Evolutionary conservation across 495 filamentous ascomycete species (phyloP).

Genomic region (Penicillium parvum): DNA sequence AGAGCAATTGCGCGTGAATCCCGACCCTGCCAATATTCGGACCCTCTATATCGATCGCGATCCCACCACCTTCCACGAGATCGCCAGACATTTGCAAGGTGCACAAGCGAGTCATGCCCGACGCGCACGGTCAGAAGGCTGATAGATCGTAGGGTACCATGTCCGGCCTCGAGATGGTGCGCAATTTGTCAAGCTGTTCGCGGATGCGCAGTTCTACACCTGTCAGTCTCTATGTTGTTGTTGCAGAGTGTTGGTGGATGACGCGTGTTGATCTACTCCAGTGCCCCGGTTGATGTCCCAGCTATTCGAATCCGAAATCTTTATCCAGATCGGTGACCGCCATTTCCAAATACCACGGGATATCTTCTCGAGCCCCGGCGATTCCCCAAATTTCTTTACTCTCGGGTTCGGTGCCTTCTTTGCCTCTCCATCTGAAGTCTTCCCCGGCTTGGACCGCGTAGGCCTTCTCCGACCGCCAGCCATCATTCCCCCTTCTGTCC

Average conservation of each 20-base stretch:
- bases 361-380: conserved; percentile 77
- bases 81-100: conserved; percentile 87
- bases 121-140: conserved; percentile 1
- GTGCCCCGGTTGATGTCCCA: conserved; percentile 87
- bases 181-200: conserved; percentile 88
- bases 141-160: conserved; percentile 62
- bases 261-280: conserved; percentile 28
- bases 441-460: conserved; percentile 76
- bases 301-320: conserved; percentile 91
- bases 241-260: not conserved
- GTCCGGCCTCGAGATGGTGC: conserved; percentile 74
- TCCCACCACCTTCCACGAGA: conserved; percentile 83
- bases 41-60: conserved; percentile 96
- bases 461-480: conserved; percentile 86
- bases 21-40: conserved; percentile 50
- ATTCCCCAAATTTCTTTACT: conserved; percentile 93
- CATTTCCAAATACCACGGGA: conserved; percentile 89
- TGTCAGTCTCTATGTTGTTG: conserved; percentile 41
- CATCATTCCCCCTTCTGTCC: conserved; percentile 76
- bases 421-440: conserved; percentile 69
- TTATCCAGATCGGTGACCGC: conserved; percentile 78
- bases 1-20: conserved; percentile 68
- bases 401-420: conserved; percentile 91
- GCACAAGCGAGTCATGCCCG: not conserved
- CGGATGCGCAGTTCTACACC: conserved; percentile 94